Conservation (phyloP, 345 rosid genomes). For the Clarkia xantiana region DNA sequence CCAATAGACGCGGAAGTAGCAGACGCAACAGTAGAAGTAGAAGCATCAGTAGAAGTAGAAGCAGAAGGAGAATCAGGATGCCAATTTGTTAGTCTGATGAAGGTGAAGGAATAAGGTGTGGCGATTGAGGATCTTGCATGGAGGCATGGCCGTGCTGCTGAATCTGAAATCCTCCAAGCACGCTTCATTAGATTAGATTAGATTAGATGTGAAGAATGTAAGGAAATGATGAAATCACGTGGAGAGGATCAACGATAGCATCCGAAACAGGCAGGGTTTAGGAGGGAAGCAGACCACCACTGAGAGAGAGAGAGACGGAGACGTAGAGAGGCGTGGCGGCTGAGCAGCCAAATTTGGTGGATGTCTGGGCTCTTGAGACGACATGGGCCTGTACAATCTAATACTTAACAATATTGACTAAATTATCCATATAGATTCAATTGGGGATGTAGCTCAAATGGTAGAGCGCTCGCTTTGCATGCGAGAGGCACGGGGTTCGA, state of each 20-base stretch:
- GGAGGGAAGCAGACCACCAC: no score
- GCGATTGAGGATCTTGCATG: constrained; percentile 11
- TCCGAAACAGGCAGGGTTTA: no score
- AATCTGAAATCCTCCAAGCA: constrained; percentile 27
- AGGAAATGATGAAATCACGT: no score
- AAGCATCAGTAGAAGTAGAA: neutral
- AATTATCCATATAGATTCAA: no score
- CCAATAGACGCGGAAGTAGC: no score
- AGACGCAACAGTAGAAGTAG: neutral
- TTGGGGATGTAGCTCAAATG: constrained; percentile 60
- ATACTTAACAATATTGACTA: no score
- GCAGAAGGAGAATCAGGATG: constrained; percentile 2
- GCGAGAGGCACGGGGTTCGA: constrained; percentile 47
- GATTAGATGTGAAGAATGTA: neutral
- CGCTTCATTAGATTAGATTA: no score
- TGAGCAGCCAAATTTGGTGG: no score
- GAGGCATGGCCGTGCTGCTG: constrained; percentile 12
- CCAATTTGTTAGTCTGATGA: constrained; percentile 7
- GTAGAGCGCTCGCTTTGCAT: constrained; percentile 54
- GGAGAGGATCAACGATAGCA: neutral
- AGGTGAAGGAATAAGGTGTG: constrained; percentile 6
- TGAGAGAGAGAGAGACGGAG: no score
- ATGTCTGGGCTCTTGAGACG: no score
- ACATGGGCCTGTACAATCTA: no score
- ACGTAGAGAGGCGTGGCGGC: no score